Base-by-base conservation (phyloP, 75 land plant species). In the Pinus taeda region DNA sequence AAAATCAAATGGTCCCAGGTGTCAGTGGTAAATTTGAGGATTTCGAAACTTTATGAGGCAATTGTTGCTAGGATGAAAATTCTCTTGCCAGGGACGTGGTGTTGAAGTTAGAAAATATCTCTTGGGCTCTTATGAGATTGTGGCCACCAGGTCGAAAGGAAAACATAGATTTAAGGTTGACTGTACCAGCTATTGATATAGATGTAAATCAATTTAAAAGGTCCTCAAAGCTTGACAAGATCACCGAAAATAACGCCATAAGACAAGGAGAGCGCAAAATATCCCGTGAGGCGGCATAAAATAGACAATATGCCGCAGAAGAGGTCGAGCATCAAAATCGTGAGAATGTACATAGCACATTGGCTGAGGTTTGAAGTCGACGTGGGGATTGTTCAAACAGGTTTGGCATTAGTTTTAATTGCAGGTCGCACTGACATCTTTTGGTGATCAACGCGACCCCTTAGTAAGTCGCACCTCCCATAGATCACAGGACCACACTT, bases 11-110 rank as follows among this genome's bases (percentile, higher is more conserved):
- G 80, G 70, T 15, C 69, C 83, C 86, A 33, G 33, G 15, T 55
- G 18, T 83, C 21, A 76, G 17, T 71, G 57, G 74, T 77, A 88
- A 84, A 30, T 71, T 64, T 71, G 84, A 85, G 22, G 92, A 83
- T 70, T 12, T 53, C 64, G 90, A 87, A 65, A 76, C 71, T 96
- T 76, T 96, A 91, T 79, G 98, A 96, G 87, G 98, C 98, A 30
- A 88, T 93, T 71, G 86, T 81, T 92, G 88, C 71, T 89, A 93
- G 64, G 84, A 86, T 11, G 45, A 73, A 20, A 71, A 69, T 13
- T 69, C 66, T 18, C 2, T 58, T 30, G 6, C 62, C 14, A 74
- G 77, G 63, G 86, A 74, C 6, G 9, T 33, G 20, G 33, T 0
- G 33, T 1, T 30, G 33, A 30, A 30, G 33, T 30, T 30, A 0